Conservation (phyloP, 2,329 filamentous ascomycete genomes). For the Aspergillus aculeatus region DNA sequence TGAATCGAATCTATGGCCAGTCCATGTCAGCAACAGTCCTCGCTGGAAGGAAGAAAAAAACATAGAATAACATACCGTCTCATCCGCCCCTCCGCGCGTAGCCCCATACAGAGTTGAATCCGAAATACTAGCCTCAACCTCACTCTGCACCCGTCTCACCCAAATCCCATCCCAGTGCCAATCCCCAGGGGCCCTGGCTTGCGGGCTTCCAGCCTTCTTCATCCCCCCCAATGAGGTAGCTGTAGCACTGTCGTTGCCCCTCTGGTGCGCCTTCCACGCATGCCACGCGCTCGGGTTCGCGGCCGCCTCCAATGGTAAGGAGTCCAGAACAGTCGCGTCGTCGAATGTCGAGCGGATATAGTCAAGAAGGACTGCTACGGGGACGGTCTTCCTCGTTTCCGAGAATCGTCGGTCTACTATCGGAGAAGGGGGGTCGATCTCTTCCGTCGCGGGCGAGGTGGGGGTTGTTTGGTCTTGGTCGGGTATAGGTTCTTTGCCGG, state of each 20-base stretch:
- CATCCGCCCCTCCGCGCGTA: conserved; percentile 58
- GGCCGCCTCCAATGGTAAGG: conserved; percentile 74
- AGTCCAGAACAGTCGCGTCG: conserved; percentile 72
- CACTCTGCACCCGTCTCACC: conserved; percentile 82
- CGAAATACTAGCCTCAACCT: conserved; percentile 72
- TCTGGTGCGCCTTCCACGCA: conserved; percentile 77
- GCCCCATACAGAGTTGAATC: conserved; percentile 76
- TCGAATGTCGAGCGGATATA: conserved; percentile 85
- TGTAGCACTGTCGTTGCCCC: conserved; percentile 27
- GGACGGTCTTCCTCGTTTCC: conserved; percentile 44
- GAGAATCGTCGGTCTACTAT: conserved; percentile 16
- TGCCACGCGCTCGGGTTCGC: conserved; percentile 93
- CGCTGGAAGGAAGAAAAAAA: not conserved
- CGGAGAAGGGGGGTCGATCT: conserved; percentile 2
- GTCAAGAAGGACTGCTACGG: conserved; percentile 67
- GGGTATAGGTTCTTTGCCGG: not conserved
- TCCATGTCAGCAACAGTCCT: conserved; percentile 11
- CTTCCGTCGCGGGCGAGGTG: not conserved
- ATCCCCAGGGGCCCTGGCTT: conserved; percentile 65
- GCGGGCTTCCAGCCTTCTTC: conserved; percentile 47
- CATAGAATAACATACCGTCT: conserved; percentile 57
- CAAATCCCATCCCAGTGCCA: conserved; percentile 99
- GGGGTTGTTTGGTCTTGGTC: not conserved
- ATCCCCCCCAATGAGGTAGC: conserved; percentile 18
- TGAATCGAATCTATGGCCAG: conserved; percentile 39